These are phyloP conservation scores for Aspergillus sclerotiicarbonarius DNA, from an alignment of 495 filamentous ascomycete genomes.

Conservation along the genomic window DNA sequence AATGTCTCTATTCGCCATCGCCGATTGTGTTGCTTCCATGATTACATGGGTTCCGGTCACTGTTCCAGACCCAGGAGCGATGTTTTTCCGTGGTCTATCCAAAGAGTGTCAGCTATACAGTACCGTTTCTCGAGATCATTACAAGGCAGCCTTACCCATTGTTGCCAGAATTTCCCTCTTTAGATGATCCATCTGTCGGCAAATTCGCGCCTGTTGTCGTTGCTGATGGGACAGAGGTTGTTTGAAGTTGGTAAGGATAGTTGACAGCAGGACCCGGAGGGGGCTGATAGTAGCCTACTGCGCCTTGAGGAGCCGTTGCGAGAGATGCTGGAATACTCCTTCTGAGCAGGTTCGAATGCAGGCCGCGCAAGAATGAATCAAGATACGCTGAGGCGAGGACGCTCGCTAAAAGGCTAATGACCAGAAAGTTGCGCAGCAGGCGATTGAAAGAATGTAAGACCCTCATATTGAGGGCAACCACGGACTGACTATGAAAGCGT, in stretches of 20 bases:
- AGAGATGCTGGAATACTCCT: slow-evolving; percentile 23
- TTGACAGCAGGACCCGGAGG: slow-evolving; percentile 14
- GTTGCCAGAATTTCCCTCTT: not conserved
- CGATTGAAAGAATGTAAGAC: not conserved
- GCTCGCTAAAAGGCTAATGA: slow-evolving; percentile 11
- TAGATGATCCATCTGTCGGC: not conserved
- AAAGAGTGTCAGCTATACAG: not conserved
- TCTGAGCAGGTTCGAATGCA: slow-evolving; percentile 6
- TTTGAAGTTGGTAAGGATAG: not conserved
- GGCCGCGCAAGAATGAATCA: slow-evolving; percentile 3
- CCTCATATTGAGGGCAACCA: slow-evolving; percentile 11
- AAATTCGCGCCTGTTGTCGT: not conserved
- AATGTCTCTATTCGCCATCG: slow-evolving; percentile 5
- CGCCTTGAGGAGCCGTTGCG: slow-evolving; percentile 18
- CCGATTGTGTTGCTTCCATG: slow-evolving; percentile 9
- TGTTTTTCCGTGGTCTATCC: slow-evolving; percentile 5
- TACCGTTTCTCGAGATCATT: not conserved
- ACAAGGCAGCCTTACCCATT: not conserved
- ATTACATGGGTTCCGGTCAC: slow-evolving; percentile 7
- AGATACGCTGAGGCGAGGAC: slow-evolving; percentile 13
- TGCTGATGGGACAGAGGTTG: not conserved
- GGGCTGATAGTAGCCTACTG: slow-evolving; percentile 21
- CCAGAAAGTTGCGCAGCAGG: slow-evolving; percentile 2
- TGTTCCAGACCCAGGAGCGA: slow-evolving; percentile 6
- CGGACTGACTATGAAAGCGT: not conserved